A percentile compares a stretch with the other conserved stretches of the same genome.
Conservation (phyloP, 2,329 filamentous ascomycete species). For the Pseudogymnoascus sp. region DNA sequence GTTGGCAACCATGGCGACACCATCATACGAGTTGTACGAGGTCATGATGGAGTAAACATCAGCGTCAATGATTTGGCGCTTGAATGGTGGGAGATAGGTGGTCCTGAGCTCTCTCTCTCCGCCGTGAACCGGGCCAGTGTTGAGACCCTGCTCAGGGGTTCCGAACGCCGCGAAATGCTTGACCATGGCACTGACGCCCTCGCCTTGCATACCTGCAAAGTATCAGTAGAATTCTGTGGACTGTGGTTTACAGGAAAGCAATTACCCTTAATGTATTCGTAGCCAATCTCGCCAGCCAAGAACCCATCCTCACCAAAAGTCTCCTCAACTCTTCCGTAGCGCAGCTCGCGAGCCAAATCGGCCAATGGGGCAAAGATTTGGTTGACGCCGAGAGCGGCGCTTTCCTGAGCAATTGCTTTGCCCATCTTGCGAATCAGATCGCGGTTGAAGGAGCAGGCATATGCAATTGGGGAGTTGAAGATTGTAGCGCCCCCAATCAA, state of each 20-base stretch:
- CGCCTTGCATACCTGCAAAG: conserved; percentile 52
- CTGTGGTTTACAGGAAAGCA: conserved; percentile 22
- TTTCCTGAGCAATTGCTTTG: conserved; percentile 56
- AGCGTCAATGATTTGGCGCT: conserved; percentile 62
- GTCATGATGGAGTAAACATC: conserved; percentile 66
- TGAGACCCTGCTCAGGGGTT: conserved; percentile 64
- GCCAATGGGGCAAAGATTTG: conserved; percentile 66
- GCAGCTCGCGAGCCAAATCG: conserved; percentile 63
- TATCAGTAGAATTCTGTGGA: conserved; percentile 24
- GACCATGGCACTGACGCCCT: conserved; percentile 62
- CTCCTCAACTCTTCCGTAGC: conserved; percentile 68
- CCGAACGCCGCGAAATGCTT: conserved; percentile 70
- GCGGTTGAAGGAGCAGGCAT: conserved; percentile 65
- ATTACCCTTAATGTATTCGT: conserved; percentile 52
- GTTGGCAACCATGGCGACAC: conserved; percentile 60
- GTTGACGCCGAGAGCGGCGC: conserved; percentile 61
- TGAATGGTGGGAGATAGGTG: conserved; percentile 54
- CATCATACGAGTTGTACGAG: conserved; percentile 68
- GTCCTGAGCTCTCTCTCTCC: conserved; percentile 48
- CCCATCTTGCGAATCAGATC: conserved; percentile 60
- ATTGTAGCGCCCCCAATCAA: conserved; percentile 67
- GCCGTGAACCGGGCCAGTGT: conserved; percentile 52
- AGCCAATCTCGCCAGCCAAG: conserved; percentile 60
- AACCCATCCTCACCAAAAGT: conserved; percentile 64
- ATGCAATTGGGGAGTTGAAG: conserved; percentile 69